Evolutionary conservation across 257 asterid genomes (phyloP).

Genomic region (Capsicum rhomboideum): DNA sequence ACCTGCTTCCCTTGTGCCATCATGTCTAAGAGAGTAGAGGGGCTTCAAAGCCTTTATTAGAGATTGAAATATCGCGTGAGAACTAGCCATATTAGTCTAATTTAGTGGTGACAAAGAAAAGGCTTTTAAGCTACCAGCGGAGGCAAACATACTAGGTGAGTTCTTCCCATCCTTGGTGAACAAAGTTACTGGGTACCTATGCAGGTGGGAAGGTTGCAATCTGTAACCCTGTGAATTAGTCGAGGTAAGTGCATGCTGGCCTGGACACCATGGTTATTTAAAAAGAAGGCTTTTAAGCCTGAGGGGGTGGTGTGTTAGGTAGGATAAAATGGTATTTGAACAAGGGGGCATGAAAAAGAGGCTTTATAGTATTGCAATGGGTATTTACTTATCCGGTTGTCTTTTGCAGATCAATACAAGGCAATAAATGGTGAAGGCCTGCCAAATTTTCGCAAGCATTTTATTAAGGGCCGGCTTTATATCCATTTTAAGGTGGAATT

Average conservation of each 20-base stretch:
- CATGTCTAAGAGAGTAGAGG: neutral
- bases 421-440: constrained; percentile 35
- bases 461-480: constrained; percentile 27
- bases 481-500: constrained; percentile 30
- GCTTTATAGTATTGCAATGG: neutral
- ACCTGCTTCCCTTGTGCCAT: neutral
- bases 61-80: neutral
- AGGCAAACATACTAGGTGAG: too few species aligned
- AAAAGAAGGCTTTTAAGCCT: neutral
- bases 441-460: constrained; percentile 22
- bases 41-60: neutral
- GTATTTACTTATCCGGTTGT: neutral
- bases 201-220: neutral
- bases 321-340: neutral
- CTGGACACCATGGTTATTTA: too few species aligned
- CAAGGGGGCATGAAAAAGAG: neutral
- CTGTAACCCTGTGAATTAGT: neutral
- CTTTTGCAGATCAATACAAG: constrained; percentile 26
- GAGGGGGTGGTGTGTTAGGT: neutral
- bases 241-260: too few species aligned
- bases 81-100: neutral
- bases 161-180: too few species aligned
- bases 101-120: neutral
- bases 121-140: neutral
- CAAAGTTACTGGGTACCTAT: too few species aligned